Evolutionary conservation across 805 yeast species (phyloP).

Genomic region (Lachancea kluyveri): DNA sequence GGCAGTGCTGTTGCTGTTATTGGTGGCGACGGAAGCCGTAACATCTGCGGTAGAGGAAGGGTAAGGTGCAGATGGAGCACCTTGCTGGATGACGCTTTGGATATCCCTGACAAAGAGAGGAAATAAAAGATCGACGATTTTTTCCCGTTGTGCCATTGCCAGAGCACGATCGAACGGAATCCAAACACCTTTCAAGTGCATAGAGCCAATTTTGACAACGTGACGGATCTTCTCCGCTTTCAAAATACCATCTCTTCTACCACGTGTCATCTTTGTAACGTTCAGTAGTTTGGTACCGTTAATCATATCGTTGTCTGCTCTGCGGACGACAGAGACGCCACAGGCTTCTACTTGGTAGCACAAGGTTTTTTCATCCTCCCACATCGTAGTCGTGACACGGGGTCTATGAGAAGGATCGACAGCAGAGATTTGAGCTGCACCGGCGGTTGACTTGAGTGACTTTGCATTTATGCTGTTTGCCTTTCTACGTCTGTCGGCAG

Average conservation of each 20-base stretch:
- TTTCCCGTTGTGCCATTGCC: conserved; percentile 76
- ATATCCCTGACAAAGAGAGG: conserved; percentile 73
- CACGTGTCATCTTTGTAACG: conserved; percentile 84
- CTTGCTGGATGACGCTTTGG: conserved; percentile 38
- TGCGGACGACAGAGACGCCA: conserved; percentile 71
- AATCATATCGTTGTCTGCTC: conserved; percentile 81
- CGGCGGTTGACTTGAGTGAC: too few relatives aligned
- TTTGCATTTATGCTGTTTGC: too few relatives aligned
- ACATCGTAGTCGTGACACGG: conserved; percentile 74
- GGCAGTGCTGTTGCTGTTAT: conserved; percentile 1
- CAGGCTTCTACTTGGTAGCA: conserved; percentile 84
- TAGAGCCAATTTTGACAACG: conserved; percentile 80
- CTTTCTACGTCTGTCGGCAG: too few relatives aligned
- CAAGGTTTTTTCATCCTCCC: conserved; percentile 84
- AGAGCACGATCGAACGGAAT: conserved; percentile 79
- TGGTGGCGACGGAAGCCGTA: conserved; percentile 3
- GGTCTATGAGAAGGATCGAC: too few relatives aligned
- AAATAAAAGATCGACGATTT: conserved; percentile 58
- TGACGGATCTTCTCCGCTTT: conserved; percentile 72
- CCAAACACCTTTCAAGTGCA: conserved; percentile 90
- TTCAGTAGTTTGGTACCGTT: conserved; percentile 79
- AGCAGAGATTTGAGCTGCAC: too few relatives aligned
- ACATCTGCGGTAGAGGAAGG: conserved; percentile 5
- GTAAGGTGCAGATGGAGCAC: conserved; percentile 6
- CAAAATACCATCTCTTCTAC: conserved; percentile 77